Conservation (phyloP, 139 green algal genomes). For the Tetratostichococcus sp. region DNA sequence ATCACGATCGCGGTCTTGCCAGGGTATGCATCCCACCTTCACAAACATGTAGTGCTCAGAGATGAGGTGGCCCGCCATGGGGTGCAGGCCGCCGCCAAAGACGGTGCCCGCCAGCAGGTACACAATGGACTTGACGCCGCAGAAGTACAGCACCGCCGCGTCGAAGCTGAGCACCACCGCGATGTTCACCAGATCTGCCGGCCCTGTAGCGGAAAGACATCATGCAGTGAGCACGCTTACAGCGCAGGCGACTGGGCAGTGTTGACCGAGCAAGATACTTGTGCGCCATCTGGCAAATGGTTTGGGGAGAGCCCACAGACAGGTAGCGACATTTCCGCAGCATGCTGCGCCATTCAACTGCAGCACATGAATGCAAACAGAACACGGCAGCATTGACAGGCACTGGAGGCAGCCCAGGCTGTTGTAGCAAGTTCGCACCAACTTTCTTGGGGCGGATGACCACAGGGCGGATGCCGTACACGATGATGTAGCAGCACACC, state of each 20-base stretch:
- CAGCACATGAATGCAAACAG: too few species aligned
- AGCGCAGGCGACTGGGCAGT: too few species aligned
- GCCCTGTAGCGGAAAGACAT: conserved; percentile 7
- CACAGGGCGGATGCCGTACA: conserved; percentile 63
- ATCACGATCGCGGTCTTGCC: too few species aligned
- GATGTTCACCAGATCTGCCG: conserved; percentile 47
- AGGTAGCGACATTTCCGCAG: too few species aligned
- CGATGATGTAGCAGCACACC: conserved; percentile 48
- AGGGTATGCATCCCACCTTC: conserved; percentile 17
- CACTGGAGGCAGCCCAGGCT: too few species aligned
- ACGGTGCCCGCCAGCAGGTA: conserved; percentile 54
- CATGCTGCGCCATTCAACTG: too few species aligned
- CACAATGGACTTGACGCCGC: conserved; percentile 44
- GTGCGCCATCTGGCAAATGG: too few species aligned
- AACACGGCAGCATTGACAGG: too few species aligned
- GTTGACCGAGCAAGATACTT: too few species aligned
- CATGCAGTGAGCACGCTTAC: too few species aligned
- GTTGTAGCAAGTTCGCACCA: neutral
- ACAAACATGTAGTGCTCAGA: conserved; percentile 73
- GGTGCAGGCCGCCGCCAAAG: conserved; percentile 59
- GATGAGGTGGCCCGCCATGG: conserved; percentile 71
- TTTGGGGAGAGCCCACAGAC: too few species aligned
- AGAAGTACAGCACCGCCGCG: conserved; percentile 36
- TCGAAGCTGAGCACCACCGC: conserved; percentile 41
- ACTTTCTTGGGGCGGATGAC: conserved; percentile 53